These are phyloP conservation scores for Globisporangium lucens DNA, from an alignment of 352 stramenopile species.

Conservation along the genomic window DNA sequence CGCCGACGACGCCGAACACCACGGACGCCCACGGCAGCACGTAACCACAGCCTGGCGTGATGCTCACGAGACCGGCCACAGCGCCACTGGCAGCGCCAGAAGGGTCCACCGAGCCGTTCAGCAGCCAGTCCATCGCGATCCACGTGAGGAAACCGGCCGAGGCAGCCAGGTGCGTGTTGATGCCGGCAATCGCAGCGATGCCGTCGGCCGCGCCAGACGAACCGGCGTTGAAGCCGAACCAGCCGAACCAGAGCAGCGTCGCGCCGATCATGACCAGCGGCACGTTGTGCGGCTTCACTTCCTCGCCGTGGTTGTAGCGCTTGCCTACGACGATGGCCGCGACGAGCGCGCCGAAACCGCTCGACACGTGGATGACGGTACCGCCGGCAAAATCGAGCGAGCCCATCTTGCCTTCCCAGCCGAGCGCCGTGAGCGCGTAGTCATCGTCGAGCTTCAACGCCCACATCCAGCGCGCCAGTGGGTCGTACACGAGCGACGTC, in stretches of 20 bases:
- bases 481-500: conserved; percentile 83
- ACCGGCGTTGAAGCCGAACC: conserved; percentile 83
- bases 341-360: conserved; percentile 73
- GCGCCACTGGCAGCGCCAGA: conserved; percentile 60
- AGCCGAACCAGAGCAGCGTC: conserved; percentile 82
- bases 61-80: conserved; percentile 58
- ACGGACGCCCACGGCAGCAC: conserved; percentile 66
- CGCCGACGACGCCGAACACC: conserved; percentile 70
- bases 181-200: conserved; percentile 58
- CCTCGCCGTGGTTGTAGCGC: conserved; percentile 67
- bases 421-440: conserved; percentile 39
- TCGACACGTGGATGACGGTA: conserved; percentile 82
- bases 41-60: conserved; percentile 72
- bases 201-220: conserved; percentile 56
- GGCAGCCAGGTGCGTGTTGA: conserved; percentile 73
- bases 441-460: conserved; percentile 53
- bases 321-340: conserved; percentile 68
- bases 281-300: conserved; percentile 81
- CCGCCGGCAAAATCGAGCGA: conserved; percentile 81
- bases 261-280: conserved; percentile 80
- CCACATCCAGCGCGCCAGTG: conserved; percentile 85
- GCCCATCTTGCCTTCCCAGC: conserved; percentile 72
- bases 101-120: conserved; percentile 57
- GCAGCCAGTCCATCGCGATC: conserved; percentile 50
- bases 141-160: conserved; percentile 68